Evolutionary conservation across 2,329 filamentous ascomycete species (phyloP), one percentile per base, ranked within the genome.

Genomic region (Zymoseptoria crescenta): DNA sequence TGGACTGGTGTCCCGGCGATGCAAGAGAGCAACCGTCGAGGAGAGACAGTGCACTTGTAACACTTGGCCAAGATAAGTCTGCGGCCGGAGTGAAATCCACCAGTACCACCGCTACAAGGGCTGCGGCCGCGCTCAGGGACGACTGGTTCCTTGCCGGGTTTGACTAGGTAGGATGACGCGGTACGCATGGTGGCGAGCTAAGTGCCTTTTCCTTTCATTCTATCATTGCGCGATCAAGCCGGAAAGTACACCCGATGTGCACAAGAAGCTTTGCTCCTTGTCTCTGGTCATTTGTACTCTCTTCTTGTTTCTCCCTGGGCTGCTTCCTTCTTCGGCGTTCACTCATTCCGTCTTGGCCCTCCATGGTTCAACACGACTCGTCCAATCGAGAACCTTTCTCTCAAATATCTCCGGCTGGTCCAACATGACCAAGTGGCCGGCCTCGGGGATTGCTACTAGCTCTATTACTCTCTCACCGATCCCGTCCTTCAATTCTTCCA

Each of bases 401-500:
- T 71, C 75, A 10, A 80, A 62, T 54, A 68, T 71, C 6, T 67
- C 74, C 9, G 65, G 68, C 57, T 79, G 76, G 62, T 80, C 77
- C 62, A 74, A 69, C 74, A 78, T 77, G 1, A 76, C 64, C 5
- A 80, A 54, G 70, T 80, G 78, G 0, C 77, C 78, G 8, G 77
- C 77, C 13, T 70, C 64, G 8, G 74, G 71, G 52, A 77, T 67
- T 5, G 75, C 54, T 2, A 75, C 69, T 41, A 74, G 66, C 19
- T 74, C 71, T n/a, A 65, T 65, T 2, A 70, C 65, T 30, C 50
- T 55, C 45, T 68, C 68, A 2, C 72, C 65, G 20, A 77, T 57
- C 51, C 68, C 61, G 1, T 67, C 63, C 24, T 56, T 65, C 63
- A 77, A 59, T 35, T 63, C 65, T 20, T 68, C 64, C 52, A 77